Base-by-base conservation (phyloP, 1,139 yeast species). In the Saccharomyces pastorianus region DNA sequence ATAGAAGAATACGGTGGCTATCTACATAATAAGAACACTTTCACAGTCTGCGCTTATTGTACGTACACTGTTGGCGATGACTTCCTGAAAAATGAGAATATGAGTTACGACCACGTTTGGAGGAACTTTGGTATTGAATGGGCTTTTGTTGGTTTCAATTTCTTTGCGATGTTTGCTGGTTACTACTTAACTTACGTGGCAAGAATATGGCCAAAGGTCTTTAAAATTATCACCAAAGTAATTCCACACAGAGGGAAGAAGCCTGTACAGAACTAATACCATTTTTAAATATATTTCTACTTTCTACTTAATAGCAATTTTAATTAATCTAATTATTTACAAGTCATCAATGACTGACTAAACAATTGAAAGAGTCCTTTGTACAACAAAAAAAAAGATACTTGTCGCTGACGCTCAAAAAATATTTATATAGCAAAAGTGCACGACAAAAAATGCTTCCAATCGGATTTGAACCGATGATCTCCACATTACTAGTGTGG, bases 111-210 rank as follows among this genome's bases (percentile, higher is more conserved):
- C 25, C 66, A 77, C 60, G 73, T 78, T 60, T 82, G 87, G 87
- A 73, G 85, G 60, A 78, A 83, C 67, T 75, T 78, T 64, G 87
- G 86, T 51, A 73, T 82, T 54, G 72, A 79, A 60, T 66, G 76
- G 65, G 78, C 75, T 32, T 82, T 72, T 60, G 72, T 77, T 52
- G 72, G 65, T 20, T 74, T 80, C 64, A 78, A 80, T 61, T 64
- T 77, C 56, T 61, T 64, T 54, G 77, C 76, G 25, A 77, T 77
- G 77, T 65, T 73, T 48, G 55, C 58, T 14, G 68, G 75, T 54
- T 74, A 71, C 61, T 76, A 73, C 60, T 52, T 62, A 54, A 63
- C 66, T 46, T 65, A 68, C 52, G 62, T 66, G 27, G 60, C 56
- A 46, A 64, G 63, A 27, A 51, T 61, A 20, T 62, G 68, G 65